A percentile compares a stretch with the other conserved stretches of the same genome.
Evolutionary conservation across 352 stramenopile genomes (phyloP).

Genomic region (Lagenidium giganteum): DNA sequence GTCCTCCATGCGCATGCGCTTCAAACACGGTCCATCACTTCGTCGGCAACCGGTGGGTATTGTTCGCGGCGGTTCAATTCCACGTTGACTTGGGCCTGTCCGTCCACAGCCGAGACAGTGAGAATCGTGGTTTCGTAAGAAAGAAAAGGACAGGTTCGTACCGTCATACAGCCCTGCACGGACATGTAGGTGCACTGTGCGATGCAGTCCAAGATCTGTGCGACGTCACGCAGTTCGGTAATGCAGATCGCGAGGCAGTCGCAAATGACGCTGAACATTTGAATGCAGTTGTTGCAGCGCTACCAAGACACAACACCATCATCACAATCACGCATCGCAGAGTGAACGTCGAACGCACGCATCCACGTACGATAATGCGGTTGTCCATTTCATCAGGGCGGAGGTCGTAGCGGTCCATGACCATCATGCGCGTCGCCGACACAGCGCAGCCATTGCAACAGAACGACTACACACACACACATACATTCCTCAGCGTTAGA

Average conservation of each 20-base stretch:
- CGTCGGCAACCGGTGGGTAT: conserved; percentile 28
- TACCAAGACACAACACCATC: conserved; percentile 15
- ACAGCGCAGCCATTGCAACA: conserved; percentile 88
- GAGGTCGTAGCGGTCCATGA: conserved; percentile 89
- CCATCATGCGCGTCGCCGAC: conserved; percentile 83
- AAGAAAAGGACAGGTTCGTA: conserved; percentile 8
- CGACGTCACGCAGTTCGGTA: conserved; percentile 50
- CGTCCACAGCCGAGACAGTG: neutral
- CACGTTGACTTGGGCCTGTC: conserved; percentile 83
- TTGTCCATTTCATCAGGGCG: conserved; percentile 93
- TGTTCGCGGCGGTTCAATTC: conserved; percentile 88
- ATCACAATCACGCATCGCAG: neutral
- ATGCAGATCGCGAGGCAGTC: conserved; percentile 77
- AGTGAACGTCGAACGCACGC: neutral
- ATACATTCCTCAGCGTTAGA: neutral
- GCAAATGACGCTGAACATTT: conserved; percentile 69
- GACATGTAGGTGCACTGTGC: conserved; percentile 90
- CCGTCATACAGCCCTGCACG: conserved; percentile 92
- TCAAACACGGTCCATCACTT: conserved; percentile 70
- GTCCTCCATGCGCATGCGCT: too few species aligned
- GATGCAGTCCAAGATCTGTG: conserved; percentile 83
- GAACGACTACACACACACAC: conserved; percentile 34
- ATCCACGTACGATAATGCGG: conserved; percentile 77
- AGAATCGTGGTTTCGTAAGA: neutral
- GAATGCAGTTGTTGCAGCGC: conserved; percentile 93